These are phyloP conservation scores for Phytopythium boreale DNA, from an alignment of 352 stramenopile species.

Conservation along the genomic window DNA sequence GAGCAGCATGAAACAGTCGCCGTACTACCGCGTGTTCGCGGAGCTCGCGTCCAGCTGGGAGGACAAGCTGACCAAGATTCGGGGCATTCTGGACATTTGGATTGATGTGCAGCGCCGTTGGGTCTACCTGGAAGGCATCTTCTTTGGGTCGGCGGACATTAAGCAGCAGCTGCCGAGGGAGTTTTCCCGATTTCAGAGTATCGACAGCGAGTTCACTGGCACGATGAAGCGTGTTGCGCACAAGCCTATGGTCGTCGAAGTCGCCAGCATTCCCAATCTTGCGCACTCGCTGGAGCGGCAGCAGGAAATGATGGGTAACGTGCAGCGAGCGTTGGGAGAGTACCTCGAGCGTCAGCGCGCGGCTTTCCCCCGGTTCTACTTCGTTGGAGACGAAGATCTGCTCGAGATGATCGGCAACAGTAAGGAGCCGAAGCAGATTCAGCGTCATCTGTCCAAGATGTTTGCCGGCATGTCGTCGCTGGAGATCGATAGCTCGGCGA, in stretches of 20 bases:
- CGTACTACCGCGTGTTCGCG: constrained; percentile 99
- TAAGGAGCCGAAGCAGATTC: constrained; percentile 97
- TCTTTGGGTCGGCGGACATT: constrained; percentile 98
- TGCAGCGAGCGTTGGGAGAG: constrained; percentile 99
- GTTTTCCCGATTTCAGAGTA: constrained; percentile 97
- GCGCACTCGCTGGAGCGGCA: constrained; percentile 92
- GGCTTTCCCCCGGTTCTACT: constrained; percentile 99
- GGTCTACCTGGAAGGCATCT: constrained; percentile 99
- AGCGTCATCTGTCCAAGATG: constrained; percentile 98
- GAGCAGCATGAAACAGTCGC: constrained; percentile 98
- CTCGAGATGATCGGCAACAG: constrained; percentile 99
- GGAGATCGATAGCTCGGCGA: constrained; percentile 75
- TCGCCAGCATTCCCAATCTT: constrained; percentile 88
- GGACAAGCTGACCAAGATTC: constrained; percentile 96
- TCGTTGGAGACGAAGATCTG: constrained; percentile 99
- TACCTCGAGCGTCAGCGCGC: constrained; percentile 98
- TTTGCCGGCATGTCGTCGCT: constrained; percentile 97
- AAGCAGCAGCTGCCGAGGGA: constrained; percentile 98
- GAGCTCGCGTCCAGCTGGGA: constrained; percentile 97
- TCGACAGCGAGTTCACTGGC: constrained; percentile 98
- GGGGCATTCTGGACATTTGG: constrained; percentile 98
- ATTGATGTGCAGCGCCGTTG: constrained; percentile 99
- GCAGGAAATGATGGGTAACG: constrained; percentile 98
- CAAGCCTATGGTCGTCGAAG: constrained; percentile 97
- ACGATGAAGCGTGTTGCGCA: constrained; percentile 97